These are phyloP conservation scores for Colletotrichum tropicale DNA, from an alignment of 2,329 filamentous ascomycete species.

Conservation along the genomic window DNA sequence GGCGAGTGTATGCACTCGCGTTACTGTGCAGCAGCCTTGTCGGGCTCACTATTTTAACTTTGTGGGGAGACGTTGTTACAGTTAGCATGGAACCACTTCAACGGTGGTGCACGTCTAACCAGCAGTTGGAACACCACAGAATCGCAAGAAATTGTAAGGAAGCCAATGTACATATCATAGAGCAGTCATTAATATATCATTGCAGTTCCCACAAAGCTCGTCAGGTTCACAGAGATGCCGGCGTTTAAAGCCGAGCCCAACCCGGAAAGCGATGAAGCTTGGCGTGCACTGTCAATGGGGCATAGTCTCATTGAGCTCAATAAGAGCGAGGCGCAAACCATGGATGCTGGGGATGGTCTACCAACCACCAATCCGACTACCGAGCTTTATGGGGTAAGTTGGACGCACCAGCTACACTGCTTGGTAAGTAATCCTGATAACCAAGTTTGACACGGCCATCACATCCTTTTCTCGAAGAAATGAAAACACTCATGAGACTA, in stretches of 20 bases:
- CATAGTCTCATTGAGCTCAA: background rate
- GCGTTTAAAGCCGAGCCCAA: background rate
- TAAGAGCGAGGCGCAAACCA: background rate
- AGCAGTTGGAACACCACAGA: background rate
- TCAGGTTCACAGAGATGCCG: background rate
- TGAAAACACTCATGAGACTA: background rate
- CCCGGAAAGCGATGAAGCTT: background rate
- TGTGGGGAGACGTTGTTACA: background rate
- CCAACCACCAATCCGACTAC: background rate
- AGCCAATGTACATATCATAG: fast-evolving
- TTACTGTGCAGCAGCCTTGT: background rate
- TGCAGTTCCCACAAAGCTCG: background rate
- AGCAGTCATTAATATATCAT: background rate
- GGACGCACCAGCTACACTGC: background rate
- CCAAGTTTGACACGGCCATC: background rate
- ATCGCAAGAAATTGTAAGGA: background rate
- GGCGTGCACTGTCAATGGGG: background rate
- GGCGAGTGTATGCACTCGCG: background rate
- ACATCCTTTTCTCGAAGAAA: too few species aligned
- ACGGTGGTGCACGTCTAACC: background rate
- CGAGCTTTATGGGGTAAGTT: background rate
- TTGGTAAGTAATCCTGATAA: background rate
- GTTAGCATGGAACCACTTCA: background rate
- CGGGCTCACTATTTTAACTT: background rate
- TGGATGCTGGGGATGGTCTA: background rate